Base-by-base conservation (phyloP, 768 basidiomycete genomes). In the Lactarius sp. region DNA sequence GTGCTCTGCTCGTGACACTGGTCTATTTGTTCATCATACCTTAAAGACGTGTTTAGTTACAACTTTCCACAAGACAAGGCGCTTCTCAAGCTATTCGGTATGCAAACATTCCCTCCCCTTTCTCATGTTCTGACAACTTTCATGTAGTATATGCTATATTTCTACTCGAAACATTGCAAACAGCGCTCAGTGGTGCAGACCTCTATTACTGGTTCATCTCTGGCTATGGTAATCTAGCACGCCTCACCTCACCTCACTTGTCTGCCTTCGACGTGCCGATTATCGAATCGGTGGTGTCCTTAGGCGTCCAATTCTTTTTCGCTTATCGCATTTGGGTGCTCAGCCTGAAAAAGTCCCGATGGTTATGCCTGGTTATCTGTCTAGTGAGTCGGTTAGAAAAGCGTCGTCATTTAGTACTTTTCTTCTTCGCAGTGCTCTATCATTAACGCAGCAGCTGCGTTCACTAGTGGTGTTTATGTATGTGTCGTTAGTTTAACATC, bases 121-220 rank as follows among this genome's bases (percentile, higher is more conserved):
- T 6, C 13, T 18, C 5, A 3, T 13, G 12, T 14, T 37, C 27
- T 64, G 13, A 50, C 59, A 8, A 6, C 14, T 54, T 9, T 16
- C 18, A 2, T 27, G 0, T 44, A 74, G 74, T 74, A 1, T 70
- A 66, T 50, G 18, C 41, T 47, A 42, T 73, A 16, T 70, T 72
- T 49, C n/a, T 69, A 0, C 18, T 70, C 14, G 73, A 73, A 63
- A 65, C 68, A 0, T 13, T 27, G 27, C 27, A 27, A 27, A 27
- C 27, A 27, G 27, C 27, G 27, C 65, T 75, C 41, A 66, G 50
- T 49, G 70, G 69, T 22, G 70, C 64, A 1, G 74, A 75, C 61
- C 56, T 66, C 12, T 71, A 69, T 51, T 69, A 71, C 59, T 71
- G 71, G 69, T 74, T 70, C 61, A 70, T 52, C 20, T 47, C 69